Evolutionary conservation across 179 eudicot species (phyloP), one percentile per base, ranked within the genome.

Genomic region (Drosera spatulata): DNA sequence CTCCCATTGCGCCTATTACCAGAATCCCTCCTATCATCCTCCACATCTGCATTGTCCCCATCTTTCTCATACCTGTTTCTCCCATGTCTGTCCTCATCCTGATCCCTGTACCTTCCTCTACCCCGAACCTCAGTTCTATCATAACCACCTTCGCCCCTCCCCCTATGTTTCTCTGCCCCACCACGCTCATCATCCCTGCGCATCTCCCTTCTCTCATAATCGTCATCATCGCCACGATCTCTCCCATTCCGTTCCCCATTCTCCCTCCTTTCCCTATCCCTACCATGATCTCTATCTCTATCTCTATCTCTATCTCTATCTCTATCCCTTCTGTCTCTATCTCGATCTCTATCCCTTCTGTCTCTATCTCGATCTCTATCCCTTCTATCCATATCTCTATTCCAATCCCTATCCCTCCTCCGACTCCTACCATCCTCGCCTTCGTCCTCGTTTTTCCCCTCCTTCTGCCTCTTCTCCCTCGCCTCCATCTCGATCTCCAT

Each of bases 401-500:
- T n/a, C n/a, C n/a, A n/a, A n/a, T n/a, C n/a, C n/a, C n/a, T n/a
- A n/a, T n/a, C n/a, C n/a, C n/a, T n/a, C n/a, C n/a, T n/a, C n/a
- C n/a, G n/a, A n/a, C n/a, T n/a, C n/a, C 59, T 45, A 53, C 69
- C 9, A 55, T 69, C 8, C n/a, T n/a, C n/a, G n/a, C n/a, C n/a
- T n/a, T n/a, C n/a, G n/a, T n/a, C n/a, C n/a, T n/a, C n/a, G n/a
- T 55, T 61, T 6, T 62, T 70, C 12, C 53, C 77, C 4, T 50
- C 69, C 12, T 3, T 59, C 46, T 43, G 9, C 50, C 64, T 39
- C 56, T 68, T 61, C 48, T 80, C 79, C 50, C 73, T 75, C 0
- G 81, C 77, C 63, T 88, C 98, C 66, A 65, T 39, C 66, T 79
- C 96, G 57, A 91, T 82, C 70, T 91, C 96, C 42, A 61, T 77